Evolutionary conservation across 1,139 yeast species (phyloP), one percentile per base, ranked within the genome.

Genomic region (Yamadazyma trypodendri): DNA sequence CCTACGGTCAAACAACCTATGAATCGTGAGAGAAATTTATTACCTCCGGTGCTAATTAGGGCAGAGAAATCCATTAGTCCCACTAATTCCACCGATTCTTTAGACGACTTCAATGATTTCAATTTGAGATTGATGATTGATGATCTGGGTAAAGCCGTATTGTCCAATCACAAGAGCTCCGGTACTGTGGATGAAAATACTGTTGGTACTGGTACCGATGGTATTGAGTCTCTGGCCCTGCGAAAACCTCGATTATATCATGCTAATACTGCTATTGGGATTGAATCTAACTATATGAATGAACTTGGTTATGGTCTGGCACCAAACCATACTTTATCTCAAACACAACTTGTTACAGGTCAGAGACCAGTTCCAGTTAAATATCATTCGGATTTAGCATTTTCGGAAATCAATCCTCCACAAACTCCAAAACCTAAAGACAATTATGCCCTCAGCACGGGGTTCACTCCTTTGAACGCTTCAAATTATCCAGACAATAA

Each of bases 71-170:
- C 36, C 16, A 20, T 34, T 28, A 42, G 36, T 34, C 42, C 41
- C 11, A 34, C 35, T 14, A n/a, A 13, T 8, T 33, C 33, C 6
- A 32, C 28, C 12, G 29, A 25, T 6, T 33, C 33, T 12, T 20
- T 30, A 20, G 32, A 37, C 9, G 39, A 36, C 10, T 40, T 37
- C 13, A 44, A 48, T 24, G 67, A 63, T 42, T 65, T 63, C 47
- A 59, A 54, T 51, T 53, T 70, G 45, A 59, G 59, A 38, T 54
- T 70, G 38, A 66, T 62, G 46, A 60, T 71, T 34, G 75, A 70
- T 45, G 73, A 65, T 41, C 63, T 60, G 60, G 77, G 76, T n/a
- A 67, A 66, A 40, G 76, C 77, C 1, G 63, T 65, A n/a, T 60
- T 66, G 43, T 58, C 62, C 18, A 55, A 52, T 29, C 62, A 60